Conservation (phyloP, 805 yeast species). For the Spathaspora passalidarum region DNA sequence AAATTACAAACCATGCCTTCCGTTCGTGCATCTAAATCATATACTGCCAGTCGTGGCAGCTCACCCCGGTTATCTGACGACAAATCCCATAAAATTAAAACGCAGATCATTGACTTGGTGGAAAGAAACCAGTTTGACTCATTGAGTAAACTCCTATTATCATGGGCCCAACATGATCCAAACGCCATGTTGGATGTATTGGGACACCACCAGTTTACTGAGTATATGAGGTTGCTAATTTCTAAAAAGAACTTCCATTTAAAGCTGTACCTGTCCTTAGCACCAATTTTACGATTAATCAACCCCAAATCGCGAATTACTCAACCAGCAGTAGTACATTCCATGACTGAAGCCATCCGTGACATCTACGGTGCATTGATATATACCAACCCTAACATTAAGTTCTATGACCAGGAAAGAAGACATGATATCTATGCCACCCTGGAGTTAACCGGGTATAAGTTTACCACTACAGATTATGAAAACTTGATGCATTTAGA, state of each 20-base stretch:
- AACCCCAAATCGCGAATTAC: neutral
- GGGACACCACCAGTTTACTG: constrained; percentile 4
- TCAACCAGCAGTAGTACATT: constrained; percentile 13
- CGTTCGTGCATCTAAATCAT: constrained; percentile 4
- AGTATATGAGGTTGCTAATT: constrained; percentile 5
- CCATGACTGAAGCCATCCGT: constrained; percentile 15
- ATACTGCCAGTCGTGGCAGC: neutral
- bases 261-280: neutral
- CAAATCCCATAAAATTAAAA: constrained; percentile 1
- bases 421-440: constrained; percentile 16
- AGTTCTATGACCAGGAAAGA: constrained; percentile 18
- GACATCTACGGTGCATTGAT: constrained; percentile 22
- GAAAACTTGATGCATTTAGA: constrained; percentile 39
- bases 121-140: constrained; percentile 4
- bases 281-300: constrained; percentile 7
- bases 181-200: constrained; percentile 5
- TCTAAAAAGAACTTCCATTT: neutral
- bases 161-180: constrained; percentile 5
- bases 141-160: constrained; percentile 2
- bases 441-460: constrained; percentile 12
- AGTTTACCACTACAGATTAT: constrained; percentile 25
- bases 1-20: constrained; percentile 8
- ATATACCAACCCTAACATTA: constrained; percentile 12
- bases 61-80: neutral
- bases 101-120: constrained; percentile 3